Percentiles rank a stretch among this genome's conserved stretches.
Conservation (phyloP, 208 protist species). For the Acanthamoeba royreba region DNA sequence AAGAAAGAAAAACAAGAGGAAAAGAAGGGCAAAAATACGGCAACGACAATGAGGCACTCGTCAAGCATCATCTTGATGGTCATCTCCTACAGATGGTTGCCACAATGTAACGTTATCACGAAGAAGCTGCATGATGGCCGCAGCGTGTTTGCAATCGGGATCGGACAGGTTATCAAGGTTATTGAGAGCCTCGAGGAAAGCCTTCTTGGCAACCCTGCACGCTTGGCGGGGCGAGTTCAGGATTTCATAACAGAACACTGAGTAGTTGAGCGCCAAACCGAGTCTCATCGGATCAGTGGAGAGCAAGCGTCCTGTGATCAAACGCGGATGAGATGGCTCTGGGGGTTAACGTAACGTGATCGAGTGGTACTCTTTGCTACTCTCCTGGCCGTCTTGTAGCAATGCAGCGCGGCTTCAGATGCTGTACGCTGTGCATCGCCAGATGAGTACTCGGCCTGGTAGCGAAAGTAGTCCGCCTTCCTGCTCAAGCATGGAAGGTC, state of each 20-base stretch:
- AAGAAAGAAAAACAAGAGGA: background rate
- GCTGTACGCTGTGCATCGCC: too few species aligned
- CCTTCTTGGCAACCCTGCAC: conserved; percentile 82
- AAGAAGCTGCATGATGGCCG: conserved; percentile 87
- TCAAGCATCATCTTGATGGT: background rate
- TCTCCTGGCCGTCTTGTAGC: conserved; percentile 50
- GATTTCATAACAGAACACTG: conserved; percentile 88
- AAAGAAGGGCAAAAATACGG: background rate
- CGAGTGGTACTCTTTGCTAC: conserved; percentile 40
- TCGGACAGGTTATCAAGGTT: conserved; percentile 81
- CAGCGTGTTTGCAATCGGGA: conserved; percentile 79
- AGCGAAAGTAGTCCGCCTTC: conserved; percentile 85
- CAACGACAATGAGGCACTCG: background rate
- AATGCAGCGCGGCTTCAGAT: too few species aligned
- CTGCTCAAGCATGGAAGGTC: background rate
- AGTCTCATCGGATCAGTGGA: conserved; percentile 84
- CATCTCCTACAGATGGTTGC: conserved; percentile 61
- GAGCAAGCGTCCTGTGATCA: conserved; percentile 67
- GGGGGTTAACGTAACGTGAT: conserved; percentile 79
- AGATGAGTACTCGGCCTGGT: conserved; percentile 84
- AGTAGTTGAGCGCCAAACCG: conserved; percentile 88
- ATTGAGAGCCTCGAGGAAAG: conserved; percentile 84
- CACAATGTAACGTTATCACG: conserved; percentile 86
- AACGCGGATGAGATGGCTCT: conserved; percentile 65
- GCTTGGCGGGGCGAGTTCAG: conserved; percentile 70